Base-by-base conservation (phyloP, 108 stramenopile species). In the Chaetoceros tenuissimus region DNA sequence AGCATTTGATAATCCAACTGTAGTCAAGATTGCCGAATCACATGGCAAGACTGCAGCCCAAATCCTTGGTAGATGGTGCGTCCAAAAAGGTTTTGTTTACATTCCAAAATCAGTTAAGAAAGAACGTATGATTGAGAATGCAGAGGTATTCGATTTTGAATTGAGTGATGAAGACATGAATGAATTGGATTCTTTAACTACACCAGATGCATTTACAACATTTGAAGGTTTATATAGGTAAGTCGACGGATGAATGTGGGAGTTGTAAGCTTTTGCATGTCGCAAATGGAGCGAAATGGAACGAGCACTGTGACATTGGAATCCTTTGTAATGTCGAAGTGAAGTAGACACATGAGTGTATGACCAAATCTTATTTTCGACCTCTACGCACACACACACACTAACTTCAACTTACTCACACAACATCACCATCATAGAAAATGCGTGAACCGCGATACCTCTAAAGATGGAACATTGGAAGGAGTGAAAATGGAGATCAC, bases 11-110 rank as follows among this genome's bases (percentile, higher is more conserved):
- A 60, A 95, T 73, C 76, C 82, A 22, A 71, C 63, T 7, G 46
- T 95, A 5, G 5, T 59, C 0, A 46, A 60, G 46, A 75, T 96
- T 45, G 94, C 87, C 8, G 40, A 48, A 1, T 53, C 60, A 31
- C 59, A 79, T 59, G 57, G 63, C 7, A 85, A 76, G 57, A 65
- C 83, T 0, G 59, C 79, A 0, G 97, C 92, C 0, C 94, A 94
- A 59, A 79, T 98, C 51, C 55, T 98, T 7, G 91, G 95, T 17
- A 83, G 94, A 13, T 98, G 95, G 95, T 91, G 90, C 59, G 59
- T 96, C 48, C 94, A 96, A 68, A 79, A 89, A 27, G 95, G 94
- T 21, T 85, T 87, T 55, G 66, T 85, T 1, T 88, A 93, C 54
- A 74, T 91, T 19, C 95, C 95, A 2, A 98, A 98, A 64, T 80